These are phyloP conservation scores for Colletotrichum coccodes DNA, from an alignment of 2,329 filamentous ascomycete species.

Conservation along the genomic window DNA sequence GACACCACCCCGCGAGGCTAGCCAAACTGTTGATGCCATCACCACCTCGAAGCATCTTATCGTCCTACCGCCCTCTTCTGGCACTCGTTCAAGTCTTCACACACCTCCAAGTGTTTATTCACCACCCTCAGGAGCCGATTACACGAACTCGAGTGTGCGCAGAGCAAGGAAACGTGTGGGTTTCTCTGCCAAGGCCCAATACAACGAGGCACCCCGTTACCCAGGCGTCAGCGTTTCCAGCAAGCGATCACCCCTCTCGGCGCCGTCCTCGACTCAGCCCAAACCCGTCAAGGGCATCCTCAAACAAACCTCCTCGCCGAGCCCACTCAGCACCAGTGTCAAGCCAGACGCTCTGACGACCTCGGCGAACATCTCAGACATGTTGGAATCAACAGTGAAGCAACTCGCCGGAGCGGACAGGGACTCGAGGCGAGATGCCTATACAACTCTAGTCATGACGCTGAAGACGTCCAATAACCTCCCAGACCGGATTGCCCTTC, in stretches of 20 bases:
- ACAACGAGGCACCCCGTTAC: slow-evolving; percentile 63
- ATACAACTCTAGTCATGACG: slow-evolving; percentile 80
- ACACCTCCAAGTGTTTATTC: slow-evolving; percentile 64
- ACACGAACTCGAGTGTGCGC: slow-evolving; percentile 54
- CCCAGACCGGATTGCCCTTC: slow-evolving; percentile 77
- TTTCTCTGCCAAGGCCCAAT: slow-evolving; percentile 67
- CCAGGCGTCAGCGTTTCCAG: slow-evolving; percentile 47
- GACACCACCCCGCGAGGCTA: slow-evolving; percentile 72
- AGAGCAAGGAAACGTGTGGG: slow-evolving; percentile 64
- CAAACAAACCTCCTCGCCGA: slow-evolving; percentile 71
- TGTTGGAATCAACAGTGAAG: slow-evolving; percentile 86
- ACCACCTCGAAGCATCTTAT: slow-evolving; percentile 46
- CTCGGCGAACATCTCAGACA: slow-evolving; percentile 72
- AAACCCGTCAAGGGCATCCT: slow-evolving; percentile 76
- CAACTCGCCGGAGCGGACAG: slow-evolving; percentile 81
- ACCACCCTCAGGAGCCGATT: slow-evolving; percentile 52
- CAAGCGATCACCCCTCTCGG: slow-evolving; percentile 52
- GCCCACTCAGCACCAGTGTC: slow-evolving; percentile 52
- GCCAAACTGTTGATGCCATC: slow-evolving; percentile 47
- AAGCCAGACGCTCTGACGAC: slow-evolving; percentile 48
- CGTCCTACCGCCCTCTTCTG: slow-evolving; percentile 47
- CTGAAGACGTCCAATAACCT: slow-evolving; percentile 85
- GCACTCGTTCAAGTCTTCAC: slow-evolving; percentile 53
- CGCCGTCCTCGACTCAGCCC: slow-evolving; percentile 49
- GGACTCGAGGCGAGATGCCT: slow-evolving; percentile 83